A percentile compares a stretch with the other conserved stretches of the same genome.
phyloP scores from a whole-genome alignment of 2,329 filamentous ascomycete genomes.

The Nothophaeocryptopus gaeumannii region DNA sequence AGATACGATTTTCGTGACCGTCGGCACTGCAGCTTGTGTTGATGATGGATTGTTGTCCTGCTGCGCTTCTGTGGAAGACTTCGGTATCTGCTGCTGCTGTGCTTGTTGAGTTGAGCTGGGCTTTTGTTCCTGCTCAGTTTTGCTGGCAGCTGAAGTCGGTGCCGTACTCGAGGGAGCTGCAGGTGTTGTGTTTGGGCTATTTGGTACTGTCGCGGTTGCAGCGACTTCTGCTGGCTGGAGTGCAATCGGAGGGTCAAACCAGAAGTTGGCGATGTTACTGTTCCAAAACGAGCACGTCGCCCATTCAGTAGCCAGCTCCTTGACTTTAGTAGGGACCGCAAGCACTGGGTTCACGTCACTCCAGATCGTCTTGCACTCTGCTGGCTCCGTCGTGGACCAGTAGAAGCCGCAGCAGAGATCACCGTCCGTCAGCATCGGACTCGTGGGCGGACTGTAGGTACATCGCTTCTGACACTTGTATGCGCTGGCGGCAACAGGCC shows the following conservation, averaged over 20 bases:
- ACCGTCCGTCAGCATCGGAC: neutral
- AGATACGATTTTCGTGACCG: slow-evolving; percentile 6
- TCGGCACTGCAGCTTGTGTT: neutral
- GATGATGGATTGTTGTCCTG: slow-evolving; percentile 29
- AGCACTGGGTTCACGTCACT: slow-evolving; percentile 24
- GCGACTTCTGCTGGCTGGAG: slow-evolving; percentile 9
- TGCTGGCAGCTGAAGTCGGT: neutral
- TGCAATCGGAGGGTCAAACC: slow-evolving; percentile 24
- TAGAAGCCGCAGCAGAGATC: neutral
- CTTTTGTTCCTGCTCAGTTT: neutral
- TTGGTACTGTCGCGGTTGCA: slow-evolving; percentile 4
- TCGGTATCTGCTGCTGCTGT: neutral
- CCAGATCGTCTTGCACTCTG: slow-evolving; percentile 23
- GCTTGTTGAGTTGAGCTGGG: neutral
- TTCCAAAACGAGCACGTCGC: slow-evolving; percentile 19
- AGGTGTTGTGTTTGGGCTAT: neutral
- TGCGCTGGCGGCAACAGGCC: slow-evolving; percentile 26
- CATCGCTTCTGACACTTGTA: slow-evolving; percentile 24
- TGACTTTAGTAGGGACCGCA: slow-evolving; percentile 20
- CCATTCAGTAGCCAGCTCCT: slow-evolving; percentile 17
- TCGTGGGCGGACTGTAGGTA: no score
- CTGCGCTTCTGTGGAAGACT: slow-evolving; percentile 34
- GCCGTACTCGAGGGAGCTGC: slow-evolving; percentile 1
- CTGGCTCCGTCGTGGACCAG: neutral
- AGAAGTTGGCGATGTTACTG: slow-evolving; percentile 18